Evolutionary conservation across 768 basidiomycete species (phyloP).

Genomic region (Paxillus ammoniavirescens): DNA sequence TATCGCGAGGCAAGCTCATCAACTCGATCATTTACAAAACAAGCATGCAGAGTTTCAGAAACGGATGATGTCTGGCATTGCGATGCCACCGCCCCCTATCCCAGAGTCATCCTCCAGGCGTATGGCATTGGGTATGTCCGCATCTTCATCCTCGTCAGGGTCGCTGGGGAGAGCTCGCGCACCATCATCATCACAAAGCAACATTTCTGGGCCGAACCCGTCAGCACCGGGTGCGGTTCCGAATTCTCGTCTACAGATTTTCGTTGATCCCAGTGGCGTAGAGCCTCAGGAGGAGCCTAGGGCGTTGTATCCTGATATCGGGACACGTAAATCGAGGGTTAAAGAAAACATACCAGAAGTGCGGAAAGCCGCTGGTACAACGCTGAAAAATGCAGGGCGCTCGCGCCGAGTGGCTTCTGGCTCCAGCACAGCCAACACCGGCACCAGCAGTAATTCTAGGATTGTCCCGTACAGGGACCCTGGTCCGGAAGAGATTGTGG

Average conservation of each 20-base stretch:
- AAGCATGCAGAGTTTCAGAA: conserved; percentile 87
- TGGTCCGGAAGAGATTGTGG: conserved; percentile 38
- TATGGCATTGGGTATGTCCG: conserved; percentile 44
- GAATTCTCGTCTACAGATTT: conserved; percentile 64
- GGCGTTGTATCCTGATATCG: conserved; percentile 67
- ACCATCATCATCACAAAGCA: conserved; percentile 20
- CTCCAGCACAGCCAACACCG: conserved; percentile 12
- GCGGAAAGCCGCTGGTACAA: conserved; percentile 66
- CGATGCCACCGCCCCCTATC: conserved; percentile 35
- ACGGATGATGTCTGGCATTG: conserved; percentile 70
- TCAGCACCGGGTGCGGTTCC: conserved; percentile 38
- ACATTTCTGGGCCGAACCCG: conserved; percentile 29
- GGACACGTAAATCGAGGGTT: conserved; percentile 72
- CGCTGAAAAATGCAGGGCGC: conserved; percentile 59
- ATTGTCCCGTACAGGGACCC: conserved; percentile 70
- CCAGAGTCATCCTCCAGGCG: conserved; percentile 39
- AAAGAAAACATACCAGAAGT: conserved; percentile 78
- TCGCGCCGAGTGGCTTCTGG: conserved; percentile 50
- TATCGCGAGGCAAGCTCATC: conserved; percentile 77
- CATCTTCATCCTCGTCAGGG: conserved; percentile 35
- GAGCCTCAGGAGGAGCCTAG: conserved; percentile 44
- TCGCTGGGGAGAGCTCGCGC: conserved; percentile 15
- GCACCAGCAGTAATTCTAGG: conserved; percentile 42
- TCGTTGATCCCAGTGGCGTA: conserved; percentile 65
- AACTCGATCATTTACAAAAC: conserved; percentile 75